Conservation (phyloP, 2,329 filamentous ascomycete genomes). For the Aulographum hederae region DNA sequence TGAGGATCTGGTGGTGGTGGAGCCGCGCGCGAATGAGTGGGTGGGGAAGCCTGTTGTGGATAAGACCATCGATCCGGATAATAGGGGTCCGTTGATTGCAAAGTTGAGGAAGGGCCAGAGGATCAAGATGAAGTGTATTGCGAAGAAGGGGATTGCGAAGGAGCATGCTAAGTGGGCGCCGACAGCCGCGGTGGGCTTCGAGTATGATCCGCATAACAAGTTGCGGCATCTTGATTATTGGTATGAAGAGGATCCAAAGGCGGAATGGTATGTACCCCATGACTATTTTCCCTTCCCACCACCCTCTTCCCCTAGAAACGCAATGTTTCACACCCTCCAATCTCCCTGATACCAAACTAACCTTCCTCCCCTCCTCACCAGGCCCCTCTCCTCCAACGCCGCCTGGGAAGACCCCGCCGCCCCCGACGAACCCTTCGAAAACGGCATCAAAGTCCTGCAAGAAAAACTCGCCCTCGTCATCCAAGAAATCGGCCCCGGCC, state of each 20-base stretch:
- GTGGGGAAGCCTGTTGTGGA: slow-evolving; percentile 71
- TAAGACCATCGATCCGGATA: slow-evolving; percentile 51
- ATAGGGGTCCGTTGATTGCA: slow-evolving; percentile 67
- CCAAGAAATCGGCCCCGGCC: slow-evolving; percentile 37
- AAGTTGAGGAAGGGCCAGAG: slow-evolving; percentile 85
- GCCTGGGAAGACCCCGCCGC: slow-evolving; percentile 78
- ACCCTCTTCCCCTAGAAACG: slow-evolving; percentile 1
- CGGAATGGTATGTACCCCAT: slow-evolving; percentile 55
- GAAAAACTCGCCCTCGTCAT: slow-evolving; percentile 75
- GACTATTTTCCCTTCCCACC: neutral
- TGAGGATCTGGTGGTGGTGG: slow-evolving; percentile 61
- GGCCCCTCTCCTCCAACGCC: slow-evolving; percentile 79
- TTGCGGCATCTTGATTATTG: slow-evolving; percentile 81
- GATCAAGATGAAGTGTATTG: slow-evolving; percentile 75
- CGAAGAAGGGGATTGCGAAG: slow-evolving; percentile 97
- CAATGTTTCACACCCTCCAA: no score
- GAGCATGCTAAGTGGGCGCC: slow-evolving; percentile 98
- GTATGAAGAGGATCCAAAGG: slow-evolving; percentile 70
- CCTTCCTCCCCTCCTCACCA: slow-evolving; percentile 32
- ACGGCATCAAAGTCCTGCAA: slow-evolving; percentile 77
- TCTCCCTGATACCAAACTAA: no score
- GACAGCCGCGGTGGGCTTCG: slow-evolving; percentile 80
- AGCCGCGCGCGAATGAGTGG: slow-evolving; percentile 50
- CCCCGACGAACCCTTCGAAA: slow-evolving; percentile 74
- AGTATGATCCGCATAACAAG: slow-evolving; percentile 97